Evolutionary conservation across 345 rosid genomes (phyloP).

Genomic region (Populus simonii): DNA sequence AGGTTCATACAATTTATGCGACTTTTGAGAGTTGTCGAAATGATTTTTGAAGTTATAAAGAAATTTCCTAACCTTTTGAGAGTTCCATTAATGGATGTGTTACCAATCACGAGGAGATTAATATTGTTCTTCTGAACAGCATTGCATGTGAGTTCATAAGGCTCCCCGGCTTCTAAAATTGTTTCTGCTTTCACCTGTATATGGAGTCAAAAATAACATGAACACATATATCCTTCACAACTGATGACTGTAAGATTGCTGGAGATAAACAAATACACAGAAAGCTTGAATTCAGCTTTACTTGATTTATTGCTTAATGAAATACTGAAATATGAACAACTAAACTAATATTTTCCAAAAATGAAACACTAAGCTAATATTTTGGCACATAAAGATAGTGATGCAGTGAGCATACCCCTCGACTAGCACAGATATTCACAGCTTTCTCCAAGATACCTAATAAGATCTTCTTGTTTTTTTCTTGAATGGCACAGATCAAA

Average conservation of each 20-base stretch:
- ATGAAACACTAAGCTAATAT: too few relatives aligned
- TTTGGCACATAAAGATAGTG: neutral
- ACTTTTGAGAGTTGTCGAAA: too few relatives aligned
- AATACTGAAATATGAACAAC: too few relatives aligned
- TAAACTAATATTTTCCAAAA: too few relatives aligned
- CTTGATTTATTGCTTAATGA: neutral
- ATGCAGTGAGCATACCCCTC: neutral
- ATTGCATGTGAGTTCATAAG: neutral
- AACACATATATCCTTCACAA: neutral
- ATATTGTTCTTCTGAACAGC: neutral
- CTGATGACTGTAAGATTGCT: too few relatives aligned
- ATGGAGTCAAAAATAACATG: too few relatives aligned
- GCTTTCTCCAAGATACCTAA: constrained; percentile 1
- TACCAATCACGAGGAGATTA: neutral
- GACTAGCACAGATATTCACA: neutral
- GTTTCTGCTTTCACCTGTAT: constrained; percentile 5
- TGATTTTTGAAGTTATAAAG: too few relatives aligned
- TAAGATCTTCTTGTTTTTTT: neutral
- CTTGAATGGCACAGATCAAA: neutral
- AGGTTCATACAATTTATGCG: too few relatives aligned
- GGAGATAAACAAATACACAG: neutral
- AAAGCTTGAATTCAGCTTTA: neutral
- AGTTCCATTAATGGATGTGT: neutral
- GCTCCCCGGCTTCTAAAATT: neutral
- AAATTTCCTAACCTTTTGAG: neutral